phyloP scores from a whole-genome alignment of 768 basidiomycete species.

The Rhizopogon vulgaris region DNA sequence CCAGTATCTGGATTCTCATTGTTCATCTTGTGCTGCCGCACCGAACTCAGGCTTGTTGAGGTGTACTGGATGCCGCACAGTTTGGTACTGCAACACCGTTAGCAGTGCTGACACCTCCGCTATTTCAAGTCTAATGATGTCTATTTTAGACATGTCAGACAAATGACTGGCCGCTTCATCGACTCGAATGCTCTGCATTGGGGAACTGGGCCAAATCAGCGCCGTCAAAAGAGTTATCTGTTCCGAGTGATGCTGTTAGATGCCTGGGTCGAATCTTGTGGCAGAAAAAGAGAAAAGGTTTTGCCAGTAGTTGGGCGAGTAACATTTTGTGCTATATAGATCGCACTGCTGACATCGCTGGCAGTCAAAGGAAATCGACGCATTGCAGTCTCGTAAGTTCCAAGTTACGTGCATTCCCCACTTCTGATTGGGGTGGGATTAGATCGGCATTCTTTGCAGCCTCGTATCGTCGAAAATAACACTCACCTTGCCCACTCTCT shows the following conservation, averaged over 20 bases:
- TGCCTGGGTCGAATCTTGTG: constrained; percentile 74
- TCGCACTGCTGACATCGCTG: neutral
- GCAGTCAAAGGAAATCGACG: constrained; percentile 58
- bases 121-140: neutral
- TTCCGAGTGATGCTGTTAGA: constrained; percentile 76
- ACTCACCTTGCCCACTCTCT: constrained; percentile 70
- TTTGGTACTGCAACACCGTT: constrained; percentile 76
- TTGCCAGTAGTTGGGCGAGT: constrained; percentile 53
- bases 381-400: constrained; percentile 71
- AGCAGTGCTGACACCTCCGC: constrained; percentile 17
- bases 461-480: constrained; percentile 47
- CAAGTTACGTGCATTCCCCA: neutral
- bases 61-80: constrained; percentile 65
- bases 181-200: constrained; percentile 70
- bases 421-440: constrained; percentile 1
- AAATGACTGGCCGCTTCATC: constrained; percentile 70
- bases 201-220: constrained; percentile 48
- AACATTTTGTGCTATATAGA: neutral
- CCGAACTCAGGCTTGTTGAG: constrained; percentile 43
- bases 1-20: constrained; percentile 51
- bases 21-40: constrained; percentile 59
- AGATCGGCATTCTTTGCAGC: constrained; percentile 56
- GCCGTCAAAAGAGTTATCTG: constrained; percentile 36
- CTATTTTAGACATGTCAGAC: constrained; percentile 57
- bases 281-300: constrained; percentile 50